Conservation (phyloP, 1,284 basidiomycete species). For the Coniophora puteana region DNA sequence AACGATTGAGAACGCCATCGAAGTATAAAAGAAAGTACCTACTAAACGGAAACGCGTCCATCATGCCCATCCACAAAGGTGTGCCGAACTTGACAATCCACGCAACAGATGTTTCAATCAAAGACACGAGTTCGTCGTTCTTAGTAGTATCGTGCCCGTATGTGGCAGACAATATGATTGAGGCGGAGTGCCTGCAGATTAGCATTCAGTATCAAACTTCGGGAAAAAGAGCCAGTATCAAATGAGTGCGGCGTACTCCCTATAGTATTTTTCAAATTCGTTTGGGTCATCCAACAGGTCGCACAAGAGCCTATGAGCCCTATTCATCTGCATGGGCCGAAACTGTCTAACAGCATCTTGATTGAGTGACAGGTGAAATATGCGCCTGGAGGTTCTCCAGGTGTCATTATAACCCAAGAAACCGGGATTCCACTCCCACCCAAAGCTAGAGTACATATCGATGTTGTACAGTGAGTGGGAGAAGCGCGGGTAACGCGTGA, state of each 20-base stretch:
- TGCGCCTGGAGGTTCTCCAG: slow-evolving; percentile 20
- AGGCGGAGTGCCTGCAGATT: slow-evolving; percentile 17
- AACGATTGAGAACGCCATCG: too few species aligned
- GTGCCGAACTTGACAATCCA: too few species aligned
- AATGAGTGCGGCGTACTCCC: slow-evolving; percentile 10
- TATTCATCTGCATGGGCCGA: slow-evolving; percentile 18
- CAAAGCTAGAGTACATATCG: too few species aligned
- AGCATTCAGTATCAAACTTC: too few species aligned
- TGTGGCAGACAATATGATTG: slow-evolving; percentile 17
- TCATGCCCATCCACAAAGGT: too few species aligned
- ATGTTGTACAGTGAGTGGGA: too few species aligned
- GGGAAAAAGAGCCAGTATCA: too few species aligned
- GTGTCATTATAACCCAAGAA: slow-evolving; percentile 14
- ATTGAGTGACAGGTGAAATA: slow-evolving; percentile 26
- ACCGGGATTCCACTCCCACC: slow-evolving; percentile 22
- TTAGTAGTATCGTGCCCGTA: slow-evolving; percentile 19
- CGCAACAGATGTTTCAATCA: slow-evolving; percentile 14
- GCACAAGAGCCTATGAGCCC: slow-evolving; percentile 13
- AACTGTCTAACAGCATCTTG: slow-evolving; percentile 14
- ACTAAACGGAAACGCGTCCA: too few species aligned
- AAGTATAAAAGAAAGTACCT: too few species aligned
- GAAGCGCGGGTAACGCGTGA: too few species aligned
- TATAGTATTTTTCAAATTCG: slow-evolving; percentile 11
- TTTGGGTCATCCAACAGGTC: slow-evolving; percentile 15
- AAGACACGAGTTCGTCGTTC: slow-evolving; percentile 13